phyloP scores from a whole-genome alignment of 768 basidiomycete species.

The Tricholoma sp. region DNA sequence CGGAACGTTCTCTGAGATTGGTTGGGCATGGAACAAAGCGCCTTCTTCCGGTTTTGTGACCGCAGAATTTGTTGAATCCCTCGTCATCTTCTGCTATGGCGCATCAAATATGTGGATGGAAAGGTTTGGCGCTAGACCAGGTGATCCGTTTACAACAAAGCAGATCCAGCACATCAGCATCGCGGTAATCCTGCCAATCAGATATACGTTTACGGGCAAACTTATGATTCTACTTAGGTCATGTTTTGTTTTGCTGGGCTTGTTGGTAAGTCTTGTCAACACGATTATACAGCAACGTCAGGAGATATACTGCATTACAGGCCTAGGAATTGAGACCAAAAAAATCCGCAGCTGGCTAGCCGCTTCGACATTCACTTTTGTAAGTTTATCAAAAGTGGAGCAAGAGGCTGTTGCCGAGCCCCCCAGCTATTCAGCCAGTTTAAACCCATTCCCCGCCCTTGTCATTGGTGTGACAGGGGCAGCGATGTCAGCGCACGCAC shows the following conservation, averaged over 20 bases:
- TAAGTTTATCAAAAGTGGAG: slow-evolving; percentile 19
- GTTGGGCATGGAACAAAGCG: slow-evolving; percentile 93
- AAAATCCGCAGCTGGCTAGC: slow-evolving; percentile 71
- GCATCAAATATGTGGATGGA: slow-evolving; percentile 97
- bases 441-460: slow-evolving; percentile 91
- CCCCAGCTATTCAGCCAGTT: slow-evolving; percentile 67
- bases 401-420: slow-evolving; percentile 58
- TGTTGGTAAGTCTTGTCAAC: slow-evolving; percentile 37
- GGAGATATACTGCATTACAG: slow-evolving; percentile 8
- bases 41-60: slow-evolving; percentile 47
- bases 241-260: slow-evolving; percentile 97
- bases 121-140: slow-evolving; percentile 76
- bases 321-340: slow-evolving; percentile 84
- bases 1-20: slow-evolving; percentile 77
- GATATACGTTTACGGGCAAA: not conserved
- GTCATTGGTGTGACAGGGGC: slow-evolving; percentile 92
- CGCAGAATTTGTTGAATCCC: slow-evolving; percentile 75
- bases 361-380: slow-evolving; percentile 38
- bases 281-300: not conserved
- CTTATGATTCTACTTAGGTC: slow-evolving; percentile 33
- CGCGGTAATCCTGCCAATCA: slow-evolving; percentile 45
- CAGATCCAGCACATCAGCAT: slow-evolving; percentile 94
- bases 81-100: slow-evolving; percentile 85
- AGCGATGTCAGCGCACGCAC: slow-evolving; percentile 90
- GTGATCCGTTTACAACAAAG: slow-evolving; percentile 85